These are phyloP conservation scores for Aspergillus sp. DNA, from an alignment of 2,329 filamentous ascomycete species.

Conservation along the genomic window DNA sequence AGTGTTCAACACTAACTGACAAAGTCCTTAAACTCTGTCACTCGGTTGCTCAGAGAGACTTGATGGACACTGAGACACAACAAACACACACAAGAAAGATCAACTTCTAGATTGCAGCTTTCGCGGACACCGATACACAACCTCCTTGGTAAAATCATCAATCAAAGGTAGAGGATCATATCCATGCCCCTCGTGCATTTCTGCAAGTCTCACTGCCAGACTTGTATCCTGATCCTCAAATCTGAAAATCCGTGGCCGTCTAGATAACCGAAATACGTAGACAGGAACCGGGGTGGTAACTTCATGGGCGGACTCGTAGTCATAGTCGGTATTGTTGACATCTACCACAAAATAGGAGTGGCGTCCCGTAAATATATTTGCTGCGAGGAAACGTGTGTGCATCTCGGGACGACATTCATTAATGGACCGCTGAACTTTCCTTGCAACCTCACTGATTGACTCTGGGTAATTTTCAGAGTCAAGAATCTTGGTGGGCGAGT, in stretches of 20 bases:
- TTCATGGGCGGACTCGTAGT: slow-evolving; percentile 10
- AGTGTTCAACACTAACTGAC: too few species aligned
- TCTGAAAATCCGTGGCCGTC: slow-evolving; percentile 8
- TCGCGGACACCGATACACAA: too few species aligned
- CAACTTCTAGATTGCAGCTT: too few species aligned
- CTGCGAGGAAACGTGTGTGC: slow-evolving; percentile 6
- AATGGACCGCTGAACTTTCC: slow-evolving; percentile 1
- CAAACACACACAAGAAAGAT: too few species aligned
- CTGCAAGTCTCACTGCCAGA: slow-evolving; percentile 6
- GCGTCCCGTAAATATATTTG: slow-evolving; percentile 5
- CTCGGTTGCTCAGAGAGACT: too few species aligned
- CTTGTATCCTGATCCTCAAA: slow-evolving; percentile 5
- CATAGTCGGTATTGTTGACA: slow-evolving; percentile 11
- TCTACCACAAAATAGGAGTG: slow-evolving; percentile 14
- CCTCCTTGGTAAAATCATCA: slow-evolving; percentile 1
- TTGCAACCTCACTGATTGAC: slow-evolving; percentile 4
- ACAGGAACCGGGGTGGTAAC: slow-evolving; percentile 1
- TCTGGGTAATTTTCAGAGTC: slow-evolving; percentile 1
- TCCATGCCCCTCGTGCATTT: slow-evolving; percentile 11
- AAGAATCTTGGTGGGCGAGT: background rate
- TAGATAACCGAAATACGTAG: slow-evolving; percentile 9
- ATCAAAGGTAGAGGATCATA: slow-evolving; percentile 11
- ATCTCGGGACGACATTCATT: background rate
- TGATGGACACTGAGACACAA: too few species aligned
- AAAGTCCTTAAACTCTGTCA: too few species aligned